Evolutionary conservation across 2,329 filamentous ascomycete species (phyloP).

Genomic region (Passalora sequoiae): DNA sequence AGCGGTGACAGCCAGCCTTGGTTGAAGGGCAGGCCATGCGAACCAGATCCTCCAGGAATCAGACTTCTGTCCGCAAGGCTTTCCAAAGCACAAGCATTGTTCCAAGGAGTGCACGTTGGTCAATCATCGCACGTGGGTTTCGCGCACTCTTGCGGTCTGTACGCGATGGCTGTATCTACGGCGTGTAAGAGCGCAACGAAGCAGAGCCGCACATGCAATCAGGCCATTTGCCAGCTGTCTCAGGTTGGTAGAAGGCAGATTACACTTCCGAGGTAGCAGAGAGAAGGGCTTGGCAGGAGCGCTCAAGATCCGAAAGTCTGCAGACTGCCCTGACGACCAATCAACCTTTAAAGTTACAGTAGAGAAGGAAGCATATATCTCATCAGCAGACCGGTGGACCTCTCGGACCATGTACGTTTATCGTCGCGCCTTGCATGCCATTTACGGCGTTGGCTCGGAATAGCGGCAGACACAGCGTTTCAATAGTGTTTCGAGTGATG

Average conservation of each 20-base stretch:
- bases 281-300: background rate
- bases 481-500: background rate
- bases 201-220: background rate
- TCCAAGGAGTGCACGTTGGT: no score
- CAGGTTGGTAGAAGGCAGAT: background rate
- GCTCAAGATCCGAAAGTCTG: background rate
- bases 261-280: background rate
- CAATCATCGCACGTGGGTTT: no score
- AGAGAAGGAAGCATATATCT: constrained; percentile 1
- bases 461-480: constrained; percentile 2
- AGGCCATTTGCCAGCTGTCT: background rate
- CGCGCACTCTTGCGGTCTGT: no score
- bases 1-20: no score
- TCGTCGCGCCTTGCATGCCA: background rate
- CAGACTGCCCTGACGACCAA: background rate
- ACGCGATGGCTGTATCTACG: no score
- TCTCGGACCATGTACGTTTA: background rate
- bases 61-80: no score
- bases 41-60: no score
- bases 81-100: background rate
- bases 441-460: background rate
- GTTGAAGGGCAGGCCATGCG: no score
- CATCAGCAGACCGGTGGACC: background rate
- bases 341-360: background rate
- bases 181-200: no score